Evolutionary conservation across 2,329 filamentous ascomycete genomes (phyloP), one percentile per base, ranked within the genome.

Genomic region (Lecanosticta acicola): DNA sequence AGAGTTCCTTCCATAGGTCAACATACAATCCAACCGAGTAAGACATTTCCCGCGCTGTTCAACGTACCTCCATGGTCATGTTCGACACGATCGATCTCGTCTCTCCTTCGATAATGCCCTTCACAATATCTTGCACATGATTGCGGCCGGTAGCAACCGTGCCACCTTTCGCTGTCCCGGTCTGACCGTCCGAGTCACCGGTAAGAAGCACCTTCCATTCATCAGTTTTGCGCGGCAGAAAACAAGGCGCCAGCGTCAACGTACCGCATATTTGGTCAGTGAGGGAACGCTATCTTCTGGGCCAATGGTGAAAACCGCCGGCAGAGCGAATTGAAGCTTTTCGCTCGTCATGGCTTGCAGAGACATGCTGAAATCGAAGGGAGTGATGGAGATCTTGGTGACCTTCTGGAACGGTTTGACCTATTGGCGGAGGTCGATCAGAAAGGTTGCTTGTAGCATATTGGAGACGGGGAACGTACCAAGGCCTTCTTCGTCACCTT

Each of bases 331-430:
- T 53, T 90, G 85, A 2, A 93, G 76, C 66, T 94, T 94, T 70
- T 94, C 88, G 58, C 83, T 80, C 14, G 87, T 94, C 87, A 94
- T 94, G 46, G 87, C 87, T 63, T 90, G 85, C 1, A 94, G 72
- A 46, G 82, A 81, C 76, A 94, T 86, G 48, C 78, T 80, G 67
- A 93, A 91, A 68, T 94, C 87, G 61, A 87, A 86, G 0, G 85
- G 84, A 7, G 62, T 61, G 55, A 62, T 61, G 35, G 35, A 37
- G 35, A 37, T 3, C 35, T 37, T 37, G 5, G 35, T 37, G 16
- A 37, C 35, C 16, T 19, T 37, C 11, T 37, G 35, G 35, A 37
- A 37, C 3, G 35, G 35, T 17, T 37, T 18, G 35, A 37, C 33
- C 33, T 35, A n/a, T 17, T 8, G 5, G 16, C 16, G 7, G 7